phyloP scores from a whole-genome alignment of 139 green algal genomes.

The Klebsormidium nitens region DNA sequence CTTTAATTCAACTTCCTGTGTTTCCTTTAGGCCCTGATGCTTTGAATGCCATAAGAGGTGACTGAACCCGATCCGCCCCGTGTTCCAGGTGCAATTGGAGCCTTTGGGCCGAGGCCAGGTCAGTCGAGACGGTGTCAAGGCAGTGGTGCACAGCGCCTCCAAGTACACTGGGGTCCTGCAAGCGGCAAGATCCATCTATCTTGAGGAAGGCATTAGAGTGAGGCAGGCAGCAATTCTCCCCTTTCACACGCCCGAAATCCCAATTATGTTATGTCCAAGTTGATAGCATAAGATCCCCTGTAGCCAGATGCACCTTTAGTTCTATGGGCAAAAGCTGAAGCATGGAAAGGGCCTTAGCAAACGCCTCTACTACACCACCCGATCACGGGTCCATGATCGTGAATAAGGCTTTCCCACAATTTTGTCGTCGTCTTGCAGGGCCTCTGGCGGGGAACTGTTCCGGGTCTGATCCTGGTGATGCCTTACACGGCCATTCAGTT shows the following conservation, averaged over 20 bases:
- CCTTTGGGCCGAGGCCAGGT: constrained; percentile 26
- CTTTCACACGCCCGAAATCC: neutral
- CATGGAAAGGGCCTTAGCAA: constrained; percentile 9
- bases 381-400: neutral
- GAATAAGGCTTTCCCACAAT: neutral
- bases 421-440: constrained; percentile 52
- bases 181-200: constrained; percentile 71
- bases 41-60: no score
- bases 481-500: constrained; percentile 98
- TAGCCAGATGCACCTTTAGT: neutral
- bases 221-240: neutral
- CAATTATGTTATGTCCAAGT: neutral
- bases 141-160: constrained; percentile 9
- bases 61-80: neutral
- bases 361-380: neutral
- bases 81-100: constrained; percentile 84
- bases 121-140: neutral
- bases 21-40: no score
- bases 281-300: neutral
- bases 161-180: constrained; percentile 87
- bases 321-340: neutral
- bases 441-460: constrained; percentile 89
- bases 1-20: neutral
- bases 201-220: constrained; percentile 83
- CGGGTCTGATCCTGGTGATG: constrained; percentile 83